phyloP scores from a whole-genome alignment of 2,329 filamentous ascomycete genomes.

The Aureobasidium musti region DNA sequence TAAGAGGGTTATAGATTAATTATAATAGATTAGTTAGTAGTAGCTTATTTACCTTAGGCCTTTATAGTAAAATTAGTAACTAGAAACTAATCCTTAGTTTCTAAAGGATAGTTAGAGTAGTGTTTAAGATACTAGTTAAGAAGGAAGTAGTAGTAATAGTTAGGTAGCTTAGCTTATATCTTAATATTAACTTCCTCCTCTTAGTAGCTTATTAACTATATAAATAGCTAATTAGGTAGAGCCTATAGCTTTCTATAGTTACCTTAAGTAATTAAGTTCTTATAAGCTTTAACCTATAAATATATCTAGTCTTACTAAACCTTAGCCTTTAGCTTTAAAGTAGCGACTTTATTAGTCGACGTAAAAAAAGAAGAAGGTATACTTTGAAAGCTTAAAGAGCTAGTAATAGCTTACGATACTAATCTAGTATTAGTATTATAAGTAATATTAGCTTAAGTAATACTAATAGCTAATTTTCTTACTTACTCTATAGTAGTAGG shows the following conservation, averaged over 20 bases:
- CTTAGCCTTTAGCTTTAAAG: not conserved
- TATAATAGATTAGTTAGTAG: not conserved
- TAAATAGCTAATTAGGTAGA: not conserved
- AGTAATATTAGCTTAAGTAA: not conserved
- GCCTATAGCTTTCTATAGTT: not conserved
- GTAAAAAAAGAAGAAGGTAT: too few species aligned
- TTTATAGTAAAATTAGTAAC: not conserved
- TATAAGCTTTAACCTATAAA: not conserved
- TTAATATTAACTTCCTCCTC: not conserved
- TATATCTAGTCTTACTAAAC: not conserved
- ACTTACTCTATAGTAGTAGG: not conserved
- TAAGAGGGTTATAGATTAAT: not conserved
- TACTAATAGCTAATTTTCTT: not conserved
- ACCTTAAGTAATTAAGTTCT: not conserved
- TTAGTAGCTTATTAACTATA: not conserved
- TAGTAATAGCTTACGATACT: not conserved
- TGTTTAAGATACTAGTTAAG: not conserved
- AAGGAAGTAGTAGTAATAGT: not conserved
- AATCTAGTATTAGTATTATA: not conserved
- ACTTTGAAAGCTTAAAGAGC: too few species aligned
- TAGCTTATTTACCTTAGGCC: not conserved
- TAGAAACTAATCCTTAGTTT: not conserved
- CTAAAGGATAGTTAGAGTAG: not conserved
- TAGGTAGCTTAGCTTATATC: not conserved
- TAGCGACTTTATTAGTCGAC: too few species aligned